phyloP scores from a whole-genome alignment of 495 filamentous ascomycete genomes.

The Penicillium parvum region DNA sequence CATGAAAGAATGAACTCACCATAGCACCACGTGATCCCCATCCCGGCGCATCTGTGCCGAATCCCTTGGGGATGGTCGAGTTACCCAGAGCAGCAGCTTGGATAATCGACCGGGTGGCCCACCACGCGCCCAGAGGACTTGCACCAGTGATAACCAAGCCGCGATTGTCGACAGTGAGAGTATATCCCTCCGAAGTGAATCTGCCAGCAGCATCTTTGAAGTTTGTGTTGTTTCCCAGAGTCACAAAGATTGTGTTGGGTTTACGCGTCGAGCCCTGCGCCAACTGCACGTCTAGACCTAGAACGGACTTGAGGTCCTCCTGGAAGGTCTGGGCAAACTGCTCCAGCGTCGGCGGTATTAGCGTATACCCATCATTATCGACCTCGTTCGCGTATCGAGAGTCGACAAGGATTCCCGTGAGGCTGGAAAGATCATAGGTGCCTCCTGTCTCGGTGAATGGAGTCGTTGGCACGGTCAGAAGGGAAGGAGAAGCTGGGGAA shows the following conservation, averaged over 20 bases:
- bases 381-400: slow-evolving; percentile 29
- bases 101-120: slow-evolving; percentile 48
- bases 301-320: slow-evolving; percentile 28
- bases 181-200: slow-evolving; percentile 45
- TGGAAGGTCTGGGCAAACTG: slow-evolving; percentile 42
- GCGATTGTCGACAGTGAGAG: slow-evolving; percentile 29
- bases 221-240: slow-evolving; percentile 34
- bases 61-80: slow-evolving; percentile 32
- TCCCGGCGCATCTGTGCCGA: slow-evolving; percentile 41
- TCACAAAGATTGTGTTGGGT: slow-evolving; percentile 41
- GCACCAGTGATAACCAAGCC: slow-evolving; percentile 45
- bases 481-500: slow-evolving; percentile 1
- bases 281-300: slow-evolving; percentile 26
- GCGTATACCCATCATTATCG: slow-evolving; percentile 39
- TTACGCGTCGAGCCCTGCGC: slow-evolving; percentile 8
- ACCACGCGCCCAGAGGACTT: slow-evolving; percentile 48
- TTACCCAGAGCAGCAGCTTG: slow-evolving; percentile 40
- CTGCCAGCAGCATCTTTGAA: slow-evolving; percentile 40
- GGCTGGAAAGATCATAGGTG: slow-evolving; percentile 22
- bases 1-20: slow-evolving; percentile 10
- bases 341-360: slow-evolving; percentile 43
- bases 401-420: slow-evolving; percentile 40
- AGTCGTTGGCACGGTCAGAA: slow-evolving; percentile 30
- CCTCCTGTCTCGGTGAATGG: slow-evolving; percentile 30
- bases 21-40: slow-evolving; percentile 46